Conservation (phyloP, 257 asterid genomes). For the Nicotiana tomentosiformis region DNA sequence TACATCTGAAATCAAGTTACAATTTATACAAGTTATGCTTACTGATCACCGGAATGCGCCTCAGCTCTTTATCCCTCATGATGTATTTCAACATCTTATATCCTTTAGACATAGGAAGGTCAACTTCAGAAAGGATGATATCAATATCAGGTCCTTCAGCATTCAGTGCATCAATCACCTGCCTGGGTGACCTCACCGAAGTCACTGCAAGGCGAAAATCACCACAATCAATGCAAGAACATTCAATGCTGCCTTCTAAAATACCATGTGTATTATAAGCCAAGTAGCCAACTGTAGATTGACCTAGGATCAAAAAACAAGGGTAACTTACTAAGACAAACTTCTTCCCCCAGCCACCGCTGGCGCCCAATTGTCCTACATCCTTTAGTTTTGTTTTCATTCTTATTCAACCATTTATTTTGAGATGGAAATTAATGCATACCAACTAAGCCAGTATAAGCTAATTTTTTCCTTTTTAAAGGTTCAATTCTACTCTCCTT, state of each 20-base stretch:
- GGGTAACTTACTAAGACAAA: neutral
- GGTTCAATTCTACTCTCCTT: neutral
- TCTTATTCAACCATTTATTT: neutral
- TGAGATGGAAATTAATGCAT: neutral
- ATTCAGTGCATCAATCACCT: constrained; percentile 85
- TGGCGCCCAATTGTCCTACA: neutral
- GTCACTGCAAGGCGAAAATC: constrained; percentile 48
- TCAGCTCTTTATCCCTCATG: constrained; percentile 69
- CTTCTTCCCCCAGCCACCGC: neutral
- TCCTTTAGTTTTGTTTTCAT: neutral
- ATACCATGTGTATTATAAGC: neutral
- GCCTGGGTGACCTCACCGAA: constrained; percentile 84
- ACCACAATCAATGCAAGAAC: constrained; percentile 7
- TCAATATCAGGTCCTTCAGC: constrained; percentile 88
- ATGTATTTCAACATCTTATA: constrained; percentile 64
- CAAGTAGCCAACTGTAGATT: neutral
- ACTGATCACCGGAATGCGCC: constrained; percentile 91
- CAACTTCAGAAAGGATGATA: constrained; percentile 83
- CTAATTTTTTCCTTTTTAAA: neutral
- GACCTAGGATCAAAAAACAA: neutral
- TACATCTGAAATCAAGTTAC: neutral
- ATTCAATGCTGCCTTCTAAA: neutral
- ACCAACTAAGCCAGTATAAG: neutral
- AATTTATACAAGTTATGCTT: constrained; percentile 20
- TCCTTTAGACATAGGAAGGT: constrained; percentile 91